phyloP scores from a whole-genome alignment of 345 rosid species.

The Pseudoturritis turrita region DNA sequence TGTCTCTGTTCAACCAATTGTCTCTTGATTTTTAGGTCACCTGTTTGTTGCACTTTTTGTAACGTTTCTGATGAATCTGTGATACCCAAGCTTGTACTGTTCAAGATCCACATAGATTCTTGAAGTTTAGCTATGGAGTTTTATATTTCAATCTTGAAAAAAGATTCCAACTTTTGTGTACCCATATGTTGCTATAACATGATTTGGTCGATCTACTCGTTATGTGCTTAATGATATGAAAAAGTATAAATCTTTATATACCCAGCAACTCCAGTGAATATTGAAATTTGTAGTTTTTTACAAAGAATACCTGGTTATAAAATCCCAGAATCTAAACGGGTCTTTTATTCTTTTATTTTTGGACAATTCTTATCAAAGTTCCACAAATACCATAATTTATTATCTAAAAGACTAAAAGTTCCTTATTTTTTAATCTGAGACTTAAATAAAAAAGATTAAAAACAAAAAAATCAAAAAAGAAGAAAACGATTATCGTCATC shows the following conservation, averaged over 20 bases:
- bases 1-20: constrained; percentile 38
- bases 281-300: not conserved
- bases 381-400: too few relatives aligned
- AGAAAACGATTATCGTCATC: too few relatives aligned
- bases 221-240: not conserved
- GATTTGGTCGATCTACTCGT: too few relatives aligned
- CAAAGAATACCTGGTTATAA: constrained; percentile 12
- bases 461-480: too few relatives aligned
- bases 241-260: not conserved
- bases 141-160: not conserved
- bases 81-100: too few relatives aligned
- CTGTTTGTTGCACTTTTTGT: not conserved
- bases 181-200: not conserved
- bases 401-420: too few relatives aligned
- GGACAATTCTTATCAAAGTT: too few relatives aligned
- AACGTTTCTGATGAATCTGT: not conserved
- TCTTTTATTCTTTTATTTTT: not conserved
- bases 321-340: constrained; percentile 16
- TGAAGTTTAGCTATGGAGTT: not conserved
- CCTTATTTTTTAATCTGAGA: too few relatives aligned
- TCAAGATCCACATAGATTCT: too few relatives aligned
- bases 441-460: too few relatives aligned
- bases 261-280: not conserved
- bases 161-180: not conserved
- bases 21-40: not conserved